These are phyloP conservation scores for Vigna hirtella DNA, from an alignment of 306 rosid species.

Conservation along the genomic window DNA sequence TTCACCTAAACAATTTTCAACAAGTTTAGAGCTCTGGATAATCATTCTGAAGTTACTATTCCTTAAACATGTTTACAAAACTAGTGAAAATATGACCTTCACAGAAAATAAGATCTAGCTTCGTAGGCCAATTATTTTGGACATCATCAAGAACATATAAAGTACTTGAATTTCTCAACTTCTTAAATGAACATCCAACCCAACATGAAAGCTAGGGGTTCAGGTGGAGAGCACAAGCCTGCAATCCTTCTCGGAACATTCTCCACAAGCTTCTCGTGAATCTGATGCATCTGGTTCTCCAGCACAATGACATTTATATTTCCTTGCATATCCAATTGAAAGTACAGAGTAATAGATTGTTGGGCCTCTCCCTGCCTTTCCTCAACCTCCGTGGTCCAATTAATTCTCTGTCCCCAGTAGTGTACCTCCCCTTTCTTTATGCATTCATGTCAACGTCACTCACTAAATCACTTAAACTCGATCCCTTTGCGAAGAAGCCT, in stretches of 20 bases:
- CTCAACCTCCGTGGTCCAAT: too few species aligned
- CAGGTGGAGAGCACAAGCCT: slow-evolving; percentile 50
- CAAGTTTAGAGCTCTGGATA: slow-evolving; percentile 15
- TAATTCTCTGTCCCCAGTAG: too few species aligned
- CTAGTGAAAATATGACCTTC: too few species aligned
- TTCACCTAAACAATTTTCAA: slow-evolving; percentile 46
- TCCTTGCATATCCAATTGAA: slow-evolving; percentile 31
- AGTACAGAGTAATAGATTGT: slow-evolving; percentile 10
- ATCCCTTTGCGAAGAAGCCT: too few species aligned
- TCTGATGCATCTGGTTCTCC: not conserved
- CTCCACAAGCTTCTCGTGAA: not conserved
- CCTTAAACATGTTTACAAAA: not conserved
- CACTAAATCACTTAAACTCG: too few species aligned
- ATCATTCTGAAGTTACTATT: not conserved
- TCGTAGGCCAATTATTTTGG: not conserved
- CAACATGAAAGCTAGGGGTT: slow-evolving; percentile 48
- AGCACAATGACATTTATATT: slow-evolving; percentile 8
- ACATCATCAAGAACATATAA: not conserved
- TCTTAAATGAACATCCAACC: slow-evolving; percentile 51
- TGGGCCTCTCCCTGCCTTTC: too few species aligned
- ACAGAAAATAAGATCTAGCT: not conserved
- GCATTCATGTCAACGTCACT: too few species aligned
- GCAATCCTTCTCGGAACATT: not conserved
- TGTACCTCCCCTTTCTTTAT: too few species aligned
- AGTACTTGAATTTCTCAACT: too few species aligned